Percentiles rank a stretch among this genome's conserved stretches.
Evolutionary conservation across 2,329 filamentous ascomycete genomes (phyloP).

Genomic region (Aspergillus fructus): DNA sequence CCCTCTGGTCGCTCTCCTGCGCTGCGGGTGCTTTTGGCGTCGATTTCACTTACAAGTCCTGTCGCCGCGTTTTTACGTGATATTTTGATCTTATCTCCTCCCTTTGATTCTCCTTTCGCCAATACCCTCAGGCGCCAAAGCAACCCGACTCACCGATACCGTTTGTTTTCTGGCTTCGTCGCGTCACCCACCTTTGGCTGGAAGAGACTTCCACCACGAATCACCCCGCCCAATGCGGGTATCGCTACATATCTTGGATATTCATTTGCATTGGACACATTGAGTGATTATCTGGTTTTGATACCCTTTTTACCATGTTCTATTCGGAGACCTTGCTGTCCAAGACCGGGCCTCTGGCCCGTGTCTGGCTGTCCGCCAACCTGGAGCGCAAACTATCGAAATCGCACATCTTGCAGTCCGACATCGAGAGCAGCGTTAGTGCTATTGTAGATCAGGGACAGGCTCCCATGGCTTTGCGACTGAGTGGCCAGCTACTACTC

Average conservation of each 20-base stretch:
- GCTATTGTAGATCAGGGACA: constrained; percentile 92
- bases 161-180: constrained; percentile 34
- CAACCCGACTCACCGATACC: constrained; percentile 14
- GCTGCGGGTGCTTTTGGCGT: constrained; percentile 11
- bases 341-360: constrained; percentile 94
- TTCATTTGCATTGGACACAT: constrained; percentile 28
- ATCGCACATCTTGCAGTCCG: constrained; percentile 89
- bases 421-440: constrained; percentile 90
- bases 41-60: constrained; percentile 2
- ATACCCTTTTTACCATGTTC: constrained; percentile 66
- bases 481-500: constrained; percentile 90
- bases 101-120: background rate
- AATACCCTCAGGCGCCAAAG: background rate
- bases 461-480: constrained; percentile 88
- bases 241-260: constrained; percentile 26
- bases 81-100: background rate
- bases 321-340: constrained; percentile 94
- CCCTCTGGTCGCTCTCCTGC: constrained; percentile 7
- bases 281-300: constrained; percentile 13
- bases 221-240: constrained; percentile 35
- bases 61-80: background rate
- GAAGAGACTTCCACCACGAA: constrained; percentile 22
- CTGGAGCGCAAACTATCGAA: constrained; percentile 98
- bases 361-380: constrained; percentile 97
- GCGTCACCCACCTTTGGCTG: constrained; percentile 31